phyloP scores from a whole-genome alignment of 441 rosid genomes.

The Codiaeum variegatum region DNA sequence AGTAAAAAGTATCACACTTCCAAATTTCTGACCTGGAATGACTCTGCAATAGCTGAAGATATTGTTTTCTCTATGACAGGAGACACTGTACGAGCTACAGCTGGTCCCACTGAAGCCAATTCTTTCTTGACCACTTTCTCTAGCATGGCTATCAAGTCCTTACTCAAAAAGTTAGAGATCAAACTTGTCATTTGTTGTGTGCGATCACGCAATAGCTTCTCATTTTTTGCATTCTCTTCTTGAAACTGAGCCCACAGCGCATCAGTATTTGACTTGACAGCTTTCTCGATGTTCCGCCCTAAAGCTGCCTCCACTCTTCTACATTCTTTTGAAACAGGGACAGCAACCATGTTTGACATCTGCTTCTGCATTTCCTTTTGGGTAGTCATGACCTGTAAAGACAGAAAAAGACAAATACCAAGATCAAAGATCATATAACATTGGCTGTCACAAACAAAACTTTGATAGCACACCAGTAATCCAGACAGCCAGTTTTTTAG shows the following conservation, averaged over 20 bases:
- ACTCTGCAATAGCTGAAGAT: conserved; percentile 56
- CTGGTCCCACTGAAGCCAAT: conserved; percentile 47
- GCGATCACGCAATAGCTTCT: conserved; percentile 53
- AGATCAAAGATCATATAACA: not conserved
- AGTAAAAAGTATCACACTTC: not conserved
- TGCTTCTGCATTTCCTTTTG: conserved; percentile 84
- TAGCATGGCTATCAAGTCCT: conserved; percentile 53
- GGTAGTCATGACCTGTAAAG: conserved; percentile 49
- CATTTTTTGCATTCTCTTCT: conserved; percentile 64
- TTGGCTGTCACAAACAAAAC: not conserved
- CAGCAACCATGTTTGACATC: conserved; percentile 48
- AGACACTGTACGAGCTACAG: conserved; percentile 45
- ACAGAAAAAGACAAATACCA: conserved; percentile 19
- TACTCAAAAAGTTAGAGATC: conserved; percentile 49
- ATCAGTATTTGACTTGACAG: conserved; percentile 60
- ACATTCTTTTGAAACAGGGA: conserved; percentile 59
- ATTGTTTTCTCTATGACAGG: conserved; percentile 65
- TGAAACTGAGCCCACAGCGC: conserved; percentile 75
- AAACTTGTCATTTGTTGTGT: conserved; percentile 53
- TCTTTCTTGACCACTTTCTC: conserved; percentile 72
- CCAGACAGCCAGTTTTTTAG: not conserved
- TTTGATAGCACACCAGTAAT: not conserved
- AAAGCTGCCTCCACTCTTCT: conserved; percentile 67
- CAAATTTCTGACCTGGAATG: conserved; percentile 63
- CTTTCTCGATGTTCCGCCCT: conserved; percentile 66